Evolutionary conservation across 768 basidiomycete genomes (phyloP).

Genomic region (Amyloporia xantha): DNA sequence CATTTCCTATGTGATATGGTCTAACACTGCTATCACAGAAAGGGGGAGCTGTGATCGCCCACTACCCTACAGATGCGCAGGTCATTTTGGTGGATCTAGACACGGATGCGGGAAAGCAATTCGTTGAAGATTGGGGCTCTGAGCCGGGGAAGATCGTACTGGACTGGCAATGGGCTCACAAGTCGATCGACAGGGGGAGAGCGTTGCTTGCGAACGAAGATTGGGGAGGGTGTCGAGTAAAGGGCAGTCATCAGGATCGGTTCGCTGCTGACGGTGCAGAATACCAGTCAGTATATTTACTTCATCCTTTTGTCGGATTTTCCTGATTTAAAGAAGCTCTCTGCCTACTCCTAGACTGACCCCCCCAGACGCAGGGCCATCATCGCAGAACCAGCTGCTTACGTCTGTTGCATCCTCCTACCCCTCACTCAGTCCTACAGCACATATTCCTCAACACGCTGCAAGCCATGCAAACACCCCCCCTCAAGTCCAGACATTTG

Average conservation of each 20-base stretch:
- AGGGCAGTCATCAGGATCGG: background rate
- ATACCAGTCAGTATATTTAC: conserved; percentile 40
- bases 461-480: no score
- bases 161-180: conserved; percentile 45
- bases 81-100: conserved; percentile 55
- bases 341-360: conserved; percentile 58
- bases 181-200: conserved; percentile 36
- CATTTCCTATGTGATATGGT: background rate
- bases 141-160: conserved; percentile 45
- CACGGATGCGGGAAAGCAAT: conserved; percentile 44
- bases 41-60: conserved; percentile 47
- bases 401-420: no score
- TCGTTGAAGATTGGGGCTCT: conserved; percentile 52
- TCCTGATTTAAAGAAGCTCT: conserved; percentile 37
- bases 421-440: no score
- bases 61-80: conserved; percentile 43
- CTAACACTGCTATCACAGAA: conserved; percentile 31
- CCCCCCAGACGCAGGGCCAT: conserved; percentile 23
- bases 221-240: conserved; percentile 16
- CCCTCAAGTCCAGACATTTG: no score
- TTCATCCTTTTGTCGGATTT: conserved; percentile 7
- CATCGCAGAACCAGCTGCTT: no score
- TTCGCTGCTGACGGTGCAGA: no score
- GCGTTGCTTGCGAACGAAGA: conserved; percentile 39
- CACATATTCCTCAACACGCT: no score